Evolutionary conservation across 768 basidiomycete species (phyloP).

Genomic region (Serendipita vermifera): DNA sequence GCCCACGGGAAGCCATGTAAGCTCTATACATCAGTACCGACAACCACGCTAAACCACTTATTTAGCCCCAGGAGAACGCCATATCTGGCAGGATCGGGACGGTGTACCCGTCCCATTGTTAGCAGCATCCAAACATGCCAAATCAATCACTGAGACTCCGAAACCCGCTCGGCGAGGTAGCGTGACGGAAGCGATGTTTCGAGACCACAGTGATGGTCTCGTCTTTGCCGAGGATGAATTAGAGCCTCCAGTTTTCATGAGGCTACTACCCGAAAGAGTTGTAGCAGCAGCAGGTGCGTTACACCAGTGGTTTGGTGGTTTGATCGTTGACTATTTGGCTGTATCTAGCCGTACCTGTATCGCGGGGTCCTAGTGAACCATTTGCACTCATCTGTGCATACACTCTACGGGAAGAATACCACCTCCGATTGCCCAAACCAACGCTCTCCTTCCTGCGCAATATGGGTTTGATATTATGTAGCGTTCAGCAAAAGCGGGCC

Average conservation of each 20-base stretch:
- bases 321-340: neutral
- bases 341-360: neutral
- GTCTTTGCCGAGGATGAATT: neutral
- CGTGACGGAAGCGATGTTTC: neutral
- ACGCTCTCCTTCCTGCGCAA: neutral
- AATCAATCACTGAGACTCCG: neutral
- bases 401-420: neutral
- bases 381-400: neutral
- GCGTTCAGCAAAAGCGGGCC: neutral
- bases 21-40: no score
- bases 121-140: neutral
- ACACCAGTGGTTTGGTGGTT: neutral
- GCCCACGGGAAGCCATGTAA: no score
- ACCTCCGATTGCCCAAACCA: neutral
- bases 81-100: neutral
- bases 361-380: neutral
- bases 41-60: no score
- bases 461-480: conserved; percentile 5
- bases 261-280: neutral
- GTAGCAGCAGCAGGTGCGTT: neutral
- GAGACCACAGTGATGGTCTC: neutral
- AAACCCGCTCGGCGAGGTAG: neutral
- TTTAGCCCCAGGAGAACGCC: neutral
- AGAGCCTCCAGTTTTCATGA: neutral
- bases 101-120: neutral